Percentiles rank a stretch among this genome's conserved stretches.
Conservation (phyloP, 2,329 filamentous ascomycete genomes). For the Curvularia sp. region DNA sequence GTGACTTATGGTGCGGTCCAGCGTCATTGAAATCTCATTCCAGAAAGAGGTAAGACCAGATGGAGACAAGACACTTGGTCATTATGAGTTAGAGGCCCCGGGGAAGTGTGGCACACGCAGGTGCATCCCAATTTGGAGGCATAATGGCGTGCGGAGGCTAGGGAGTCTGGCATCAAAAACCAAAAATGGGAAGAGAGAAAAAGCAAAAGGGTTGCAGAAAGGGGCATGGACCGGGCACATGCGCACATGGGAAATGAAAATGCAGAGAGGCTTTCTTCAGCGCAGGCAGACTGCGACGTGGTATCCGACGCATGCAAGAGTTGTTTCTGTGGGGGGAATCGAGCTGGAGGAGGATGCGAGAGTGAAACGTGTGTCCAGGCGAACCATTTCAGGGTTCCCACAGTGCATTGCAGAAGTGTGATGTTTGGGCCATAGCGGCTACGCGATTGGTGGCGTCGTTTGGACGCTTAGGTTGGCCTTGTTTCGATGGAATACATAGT, state of each 20-base stretch:
- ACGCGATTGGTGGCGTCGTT: constrained; percentile 17
- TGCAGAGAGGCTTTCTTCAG: not conserved
- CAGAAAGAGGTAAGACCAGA: constrained; percentile 9
- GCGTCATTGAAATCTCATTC: not conserved
- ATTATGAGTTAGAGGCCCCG: not conserved
- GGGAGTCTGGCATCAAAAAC: constrained; percentile 2
- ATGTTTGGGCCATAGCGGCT: constrained; percentile 4
- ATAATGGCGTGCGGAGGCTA: constrained; percentile 3
- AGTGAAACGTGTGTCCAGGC: constrained; percentile 12
- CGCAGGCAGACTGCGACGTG: constrained; percentile 5
- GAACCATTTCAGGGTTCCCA: constrained; percentile 23
- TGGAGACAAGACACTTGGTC: not conserved
- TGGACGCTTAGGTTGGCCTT: not conserved
- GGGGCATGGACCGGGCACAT: constrained; percentile 6
- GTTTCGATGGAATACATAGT: constrained; percentile 5
- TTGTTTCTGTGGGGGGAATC: constrained; percentile 2
- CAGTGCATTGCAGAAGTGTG: constrained; percentile 3
- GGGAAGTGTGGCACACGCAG: constrained; percentile 9
- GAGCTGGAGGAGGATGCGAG: not conserved
- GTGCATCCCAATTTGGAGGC: constrained; percentile 7
- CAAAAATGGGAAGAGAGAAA: not conserved
- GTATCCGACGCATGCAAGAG: constrained; percentile 8
- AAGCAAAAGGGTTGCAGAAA: not conserved
- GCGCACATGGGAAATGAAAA: constrained; percentile 2
- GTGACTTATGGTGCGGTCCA: not conserved